Evolutionary conservation across 495 filamentous ascomycete species (phyloP).

Genomic region (Penicillium atrosanguineum): DNA sequence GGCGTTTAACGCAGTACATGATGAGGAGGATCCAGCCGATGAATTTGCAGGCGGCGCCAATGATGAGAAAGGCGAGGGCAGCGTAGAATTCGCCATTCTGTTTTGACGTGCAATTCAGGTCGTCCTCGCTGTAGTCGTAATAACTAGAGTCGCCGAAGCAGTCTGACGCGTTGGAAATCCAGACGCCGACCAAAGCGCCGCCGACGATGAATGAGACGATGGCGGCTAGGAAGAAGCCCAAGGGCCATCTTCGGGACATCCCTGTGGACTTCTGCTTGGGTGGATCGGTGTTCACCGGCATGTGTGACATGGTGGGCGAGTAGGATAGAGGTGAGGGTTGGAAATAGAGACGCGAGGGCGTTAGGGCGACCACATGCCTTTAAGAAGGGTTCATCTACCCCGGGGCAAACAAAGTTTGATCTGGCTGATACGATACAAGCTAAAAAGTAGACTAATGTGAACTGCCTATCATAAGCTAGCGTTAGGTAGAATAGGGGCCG

Average conservation of each 20-base stretch:
- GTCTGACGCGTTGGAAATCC: conserved; percentile 3
- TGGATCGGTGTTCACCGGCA: background rate
- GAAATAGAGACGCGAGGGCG: background rate
- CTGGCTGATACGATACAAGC: background rate
- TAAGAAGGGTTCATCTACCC: background rate
- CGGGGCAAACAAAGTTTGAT: background rate
- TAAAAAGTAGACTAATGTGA: background rate
- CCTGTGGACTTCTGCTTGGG: background rate
- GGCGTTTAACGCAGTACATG: conserved; percentile 21
- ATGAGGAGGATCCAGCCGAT: conserved; percentile 21
- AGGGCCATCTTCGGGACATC: conserved; percentile 20
- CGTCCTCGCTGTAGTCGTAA: conserved; percentile 4
- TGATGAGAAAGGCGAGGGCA: conserved; percentile 13
- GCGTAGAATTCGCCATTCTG: conserved; percentile 17
- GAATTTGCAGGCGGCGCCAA: conserved; percentile 20
- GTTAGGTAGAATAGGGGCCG: background rate
- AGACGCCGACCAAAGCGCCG: conserved; percentile 20
- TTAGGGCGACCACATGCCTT: background rate
- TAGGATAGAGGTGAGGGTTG: background rate
- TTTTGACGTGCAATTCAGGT: conserved; percentile 1
- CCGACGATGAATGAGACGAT: conserved; percentile 23
- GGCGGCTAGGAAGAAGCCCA: conserved; percentile 22
- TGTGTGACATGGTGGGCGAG: background rate
- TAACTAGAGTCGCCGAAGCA: conserved; percentile 9
- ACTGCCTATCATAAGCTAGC: background rate